phyloP scores from a whole-genome alignment of 805 yeast species.

The Metschnikowia similis region DNA sequence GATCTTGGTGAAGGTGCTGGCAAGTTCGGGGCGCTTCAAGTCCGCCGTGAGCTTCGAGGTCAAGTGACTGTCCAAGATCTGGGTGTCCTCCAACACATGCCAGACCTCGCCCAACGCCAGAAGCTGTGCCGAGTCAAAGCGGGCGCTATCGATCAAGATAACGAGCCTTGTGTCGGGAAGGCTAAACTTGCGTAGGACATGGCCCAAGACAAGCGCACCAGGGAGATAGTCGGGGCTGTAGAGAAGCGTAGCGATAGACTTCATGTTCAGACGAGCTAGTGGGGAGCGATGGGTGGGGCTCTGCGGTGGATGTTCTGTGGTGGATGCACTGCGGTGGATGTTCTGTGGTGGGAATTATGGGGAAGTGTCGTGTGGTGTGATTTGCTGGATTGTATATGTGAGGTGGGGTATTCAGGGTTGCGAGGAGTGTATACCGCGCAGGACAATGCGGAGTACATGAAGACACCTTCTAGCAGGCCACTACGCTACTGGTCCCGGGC shows the following conservation, averaged over 20 bases:
- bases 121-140: conserved; percentile 26
- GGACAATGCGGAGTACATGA: conserved; percentile 3
- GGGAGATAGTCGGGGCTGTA: conserved; percentile 52
- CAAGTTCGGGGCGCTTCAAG: conserved; percentile 25
- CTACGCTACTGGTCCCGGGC: no score
- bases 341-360: no score
- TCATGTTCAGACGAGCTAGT: conserved; percentile 5
- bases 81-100: conserved; percentile 28
- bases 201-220: conserved; percentile 53
- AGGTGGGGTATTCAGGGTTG: conserved; percentile 1
- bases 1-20: conserved; percentile 16
- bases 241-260: conserved; percentile 23
- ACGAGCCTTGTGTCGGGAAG: conserved; percentile 19
- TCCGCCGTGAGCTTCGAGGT: conserved; percentile 24
- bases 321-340: background rate
- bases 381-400: background rate
- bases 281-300: background rate
- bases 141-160: conserved; percentile 29
- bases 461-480: background rate
- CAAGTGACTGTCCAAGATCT: conserved; percentile 23
- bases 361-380: background rate
- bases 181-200: conserved; percentile 17
- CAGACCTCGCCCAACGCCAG: conserved; percentile 23
- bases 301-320: no score
- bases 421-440: background rate